Conservation (phyloP, 495 filamentous ascomycete species). For the Aspergillus conjunctus region DNA sequence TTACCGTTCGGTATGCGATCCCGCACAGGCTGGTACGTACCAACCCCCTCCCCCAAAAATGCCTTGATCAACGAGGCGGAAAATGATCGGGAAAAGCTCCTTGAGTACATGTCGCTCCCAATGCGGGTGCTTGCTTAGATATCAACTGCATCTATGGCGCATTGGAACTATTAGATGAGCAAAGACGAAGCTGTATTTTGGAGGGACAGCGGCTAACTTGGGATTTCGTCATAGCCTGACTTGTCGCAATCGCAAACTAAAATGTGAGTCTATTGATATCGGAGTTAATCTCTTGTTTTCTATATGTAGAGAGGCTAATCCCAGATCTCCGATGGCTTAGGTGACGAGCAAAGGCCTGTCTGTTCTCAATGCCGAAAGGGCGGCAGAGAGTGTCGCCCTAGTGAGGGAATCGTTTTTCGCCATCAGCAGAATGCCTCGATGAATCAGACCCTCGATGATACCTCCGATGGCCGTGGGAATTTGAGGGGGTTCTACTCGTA, state of each 20-base stretch:
- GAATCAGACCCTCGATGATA: conserved; percentile 50
- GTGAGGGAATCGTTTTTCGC: conserved; percentile 65
- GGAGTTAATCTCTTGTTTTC: not conserved
- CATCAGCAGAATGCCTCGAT: conserved; percentile 76
- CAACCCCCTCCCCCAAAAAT: not conserved
- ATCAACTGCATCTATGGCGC: not conserved
- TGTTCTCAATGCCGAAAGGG: conserved; percentile 64
- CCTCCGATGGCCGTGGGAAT: conserved; percentile 44
- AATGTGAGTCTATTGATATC: conserved; percentile 44
- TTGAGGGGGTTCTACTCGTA: conserved; percentile 71
- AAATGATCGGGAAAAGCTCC: not conserved
- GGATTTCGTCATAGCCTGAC: conserved; percentile 49
- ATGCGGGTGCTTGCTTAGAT: too few species aligned
- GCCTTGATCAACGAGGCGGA: not conserved
- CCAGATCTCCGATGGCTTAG: conserved; percentile 19
- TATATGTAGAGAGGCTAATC: conserved; percentile 14
- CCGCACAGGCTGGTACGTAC: conserved; percentile 52
- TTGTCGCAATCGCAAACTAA: conserved; percentile 64
- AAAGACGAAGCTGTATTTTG: not conserved
- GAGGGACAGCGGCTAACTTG: conserved; percentile 14
- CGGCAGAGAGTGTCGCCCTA: conserved; percentile 60
- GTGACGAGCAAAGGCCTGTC: conserved; percentile 58
- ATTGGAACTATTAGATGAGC: not conserved
- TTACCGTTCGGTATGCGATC: conserved; percentile 51
- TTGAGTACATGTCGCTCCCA: not conserved